Base-by-base conservation (phyloP, 805 yeast genomes). In the Ogataea sp. region DNA sequence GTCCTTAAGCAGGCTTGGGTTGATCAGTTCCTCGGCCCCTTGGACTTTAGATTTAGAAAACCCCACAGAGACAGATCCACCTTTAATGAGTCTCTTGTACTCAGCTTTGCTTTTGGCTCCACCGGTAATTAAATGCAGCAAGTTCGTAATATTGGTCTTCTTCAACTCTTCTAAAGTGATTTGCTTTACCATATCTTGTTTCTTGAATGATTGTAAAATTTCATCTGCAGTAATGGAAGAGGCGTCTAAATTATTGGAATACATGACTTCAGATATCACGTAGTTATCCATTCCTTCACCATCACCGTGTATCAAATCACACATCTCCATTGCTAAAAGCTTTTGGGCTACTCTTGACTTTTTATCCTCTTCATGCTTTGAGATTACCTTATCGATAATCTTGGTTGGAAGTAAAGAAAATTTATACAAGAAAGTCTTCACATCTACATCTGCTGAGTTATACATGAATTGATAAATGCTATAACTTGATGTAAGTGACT, bases 401-500 rank as follows among this genome's bases (percentile, higher is more conserved):
- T 61, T 52, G 5, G 75, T 44, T 0, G 97, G 93, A 21, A 90
- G 61, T 39, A 93, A 65, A 0, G 97, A 90, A 56, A 90, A 86
- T 39, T 79, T 73, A 53, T 77, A 80, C 50, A 93, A 64, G 34
- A 86, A 75, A 47, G 70, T 74, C 27, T 63, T 73, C 3, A 89
- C 80, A 45, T 83, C 89, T 15, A 72, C 80, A 61, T 89, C 97
- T 0, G 83, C 78, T 0, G 82, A 68, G 47, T 84, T 83, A 51
- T 83, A 75, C 59, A 93, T 83, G 55, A 80, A 84, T 52, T 93
- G 97, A 56, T 83, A 93, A 46, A 93, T 61, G 35, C 84, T 83
- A 59, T 75, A 93, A 0, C 95, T 79, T 14, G 84, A 70, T 1
- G 96, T 90, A 42, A 83, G 61, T n/a, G 65, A 58, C 7, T 76